Conservation (phyloP, 129 eudicot species). For the Arctium lappa region DNA sequence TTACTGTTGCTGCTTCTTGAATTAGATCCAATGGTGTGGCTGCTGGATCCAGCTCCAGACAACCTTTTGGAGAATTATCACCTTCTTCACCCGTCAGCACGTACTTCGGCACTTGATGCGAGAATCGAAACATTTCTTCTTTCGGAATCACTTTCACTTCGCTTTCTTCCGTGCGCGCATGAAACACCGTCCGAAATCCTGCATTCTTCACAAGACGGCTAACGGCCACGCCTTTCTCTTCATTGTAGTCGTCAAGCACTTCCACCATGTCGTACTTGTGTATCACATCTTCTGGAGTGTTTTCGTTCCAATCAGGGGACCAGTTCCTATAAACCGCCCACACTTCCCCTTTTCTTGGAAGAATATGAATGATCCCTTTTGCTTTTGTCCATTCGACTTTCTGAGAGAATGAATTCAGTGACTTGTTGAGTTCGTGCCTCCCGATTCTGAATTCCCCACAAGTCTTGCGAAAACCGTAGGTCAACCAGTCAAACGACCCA, state of each 20-base stretch:
- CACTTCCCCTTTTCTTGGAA: slow-evolving; percentile 69
- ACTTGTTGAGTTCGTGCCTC: slow-evolving; percentile 48
- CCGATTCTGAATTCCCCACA: slow-evolving; percentile 79
- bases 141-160: slow-evolving; percentile 52
- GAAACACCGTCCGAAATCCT: slow-evolving; percentile 76
- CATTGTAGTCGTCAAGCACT: slow-evolving; percentile 69
- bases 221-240: slow-evolving; percentile 64
- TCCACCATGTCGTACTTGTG: slow-evolving; percentile 92
- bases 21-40: slow-evolving; percentile 89
- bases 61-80: slow-evolving; percentile 69
- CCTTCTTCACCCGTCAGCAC: slow-evolving; percentile 67
- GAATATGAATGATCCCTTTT: slow-evolving; percentile 50
- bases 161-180: slow-evolving; percentile 29
- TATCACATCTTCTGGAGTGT: slow-evolving; percentile 62
- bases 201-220: slow-evolving; percentile 64
- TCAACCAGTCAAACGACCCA: slow-evolving; percentile 59
- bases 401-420: slow-evolving; percentile 82
- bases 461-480: slow-evolving; percentile 65
- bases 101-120: slow-evolving; percentile 79
- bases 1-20: slow-evolving; percentile 32
- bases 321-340: slow-evolving; percentile 96
- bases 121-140: slow-evolving; percentile 87
- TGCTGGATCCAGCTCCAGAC: slow-evolving; percentile 89
- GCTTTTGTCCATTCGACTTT: slow-evolving; percentile 59
- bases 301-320: slow-evolving; percentile 70